Percentiles rank a stretch among this genome's conserved stretches.
These are phyloP conservation scores for Chenopodium quinoa DNA, from an alignment of 148 eudicot genomes.

Conservation along the genomic window DNA sequence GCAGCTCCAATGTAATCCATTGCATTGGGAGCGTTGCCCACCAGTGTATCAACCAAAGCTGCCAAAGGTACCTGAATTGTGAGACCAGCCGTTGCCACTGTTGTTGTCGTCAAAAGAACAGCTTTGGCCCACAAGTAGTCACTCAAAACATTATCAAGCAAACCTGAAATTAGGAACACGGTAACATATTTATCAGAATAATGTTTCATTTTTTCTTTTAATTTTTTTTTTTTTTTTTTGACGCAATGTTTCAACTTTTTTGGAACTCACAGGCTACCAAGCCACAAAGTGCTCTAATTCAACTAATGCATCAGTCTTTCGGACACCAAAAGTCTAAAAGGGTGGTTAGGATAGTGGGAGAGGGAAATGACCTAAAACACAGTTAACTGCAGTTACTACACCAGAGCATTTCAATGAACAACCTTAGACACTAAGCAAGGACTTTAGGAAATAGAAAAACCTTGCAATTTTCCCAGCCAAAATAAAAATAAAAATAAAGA, in stretches of 20 bases:
- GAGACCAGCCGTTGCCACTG: constrained; percentile 98
- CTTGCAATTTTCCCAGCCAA: too few relatives aligned
- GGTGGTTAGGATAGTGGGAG: neutral
- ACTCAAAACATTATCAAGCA: constrained; percentile 89
- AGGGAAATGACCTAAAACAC: neutral
- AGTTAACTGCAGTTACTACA: too few relatives aligned
- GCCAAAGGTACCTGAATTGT: constrained; percentile 95
- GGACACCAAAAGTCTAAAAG: neutral
- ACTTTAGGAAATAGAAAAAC: too few relatives aligned
- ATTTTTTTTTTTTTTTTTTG: too few relatives aligned
- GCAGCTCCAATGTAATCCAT: constrained; percentile 82
- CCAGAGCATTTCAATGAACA: neutral
- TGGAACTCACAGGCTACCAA: neutral
- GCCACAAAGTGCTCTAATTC: neutral
- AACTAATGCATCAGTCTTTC: neutral
- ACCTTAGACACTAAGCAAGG: too few relatives aligned
- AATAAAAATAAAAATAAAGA: too few relatives aligned
- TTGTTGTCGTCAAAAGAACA: constrained; percentile 86
- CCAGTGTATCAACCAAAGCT: constrained; percentile 71
- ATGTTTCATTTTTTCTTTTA: neutral
- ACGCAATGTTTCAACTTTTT: neutral
- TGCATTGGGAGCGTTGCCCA: constrained; percentile 62
- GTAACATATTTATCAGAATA: neutral
- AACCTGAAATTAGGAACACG: constrained; percentile 43
- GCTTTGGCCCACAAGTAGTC: constrained; percentile 98